These are phyloP conservation scores for Coemansia reversa DNA, from an alignment of 192 early-diverging fungal genomes.

Conservation along the genomic window DNA sequence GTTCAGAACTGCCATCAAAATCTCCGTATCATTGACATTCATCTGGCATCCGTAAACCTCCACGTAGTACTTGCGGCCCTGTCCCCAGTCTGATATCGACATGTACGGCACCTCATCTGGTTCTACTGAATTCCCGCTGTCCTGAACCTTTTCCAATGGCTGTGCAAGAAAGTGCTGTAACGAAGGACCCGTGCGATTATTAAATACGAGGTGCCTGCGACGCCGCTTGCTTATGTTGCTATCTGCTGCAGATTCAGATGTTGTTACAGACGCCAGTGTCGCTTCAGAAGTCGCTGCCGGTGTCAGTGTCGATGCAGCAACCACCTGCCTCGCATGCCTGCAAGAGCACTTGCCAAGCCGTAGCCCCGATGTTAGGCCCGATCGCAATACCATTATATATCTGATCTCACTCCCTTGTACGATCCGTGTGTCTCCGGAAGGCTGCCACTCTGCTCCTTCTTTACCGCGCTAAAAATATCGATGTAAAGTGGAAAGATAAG, in stretches of 20 bases:
- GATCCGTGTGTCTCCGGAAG: background rate
- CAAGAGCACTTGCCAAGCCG: background rate
- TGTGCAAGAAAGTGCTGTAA: constrained; percentile 53
- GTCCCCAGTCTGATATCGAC: constrained; percentile 55
- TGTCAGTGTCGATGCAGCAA: background rate
- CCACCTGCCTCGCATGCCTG: background rate
- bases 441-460: background rate
- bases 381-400: background rate
- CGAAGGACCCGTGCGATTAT: constrained; percentile 49
- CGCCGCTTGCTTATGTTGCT: background rate
- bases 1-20: constrained; percentile 71
- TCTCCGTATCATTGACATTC: constrained; percentile 80
- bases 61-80: constrained; percentile 66
- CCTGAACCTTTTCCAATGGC: constrained; percentile 10
- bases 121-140: constrained; percentile 1
- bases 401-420: background rate
- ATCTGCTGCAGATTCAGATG: background rate
- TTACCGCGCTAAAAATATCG: background rate
- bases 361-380: background rate
- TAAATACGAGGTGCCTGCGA: constrained; percentile 43
- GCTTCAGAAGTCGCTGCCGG: background rate
- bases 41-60: constrained; percentile 84
- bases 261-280: background rate
- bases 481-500: background rate
- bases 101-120: constrained; percentile 48